Evolutionary conservation across 371 early-diverging fungal species (phyloP).

Genomic region (Mucor lusitanicus): DNA sequence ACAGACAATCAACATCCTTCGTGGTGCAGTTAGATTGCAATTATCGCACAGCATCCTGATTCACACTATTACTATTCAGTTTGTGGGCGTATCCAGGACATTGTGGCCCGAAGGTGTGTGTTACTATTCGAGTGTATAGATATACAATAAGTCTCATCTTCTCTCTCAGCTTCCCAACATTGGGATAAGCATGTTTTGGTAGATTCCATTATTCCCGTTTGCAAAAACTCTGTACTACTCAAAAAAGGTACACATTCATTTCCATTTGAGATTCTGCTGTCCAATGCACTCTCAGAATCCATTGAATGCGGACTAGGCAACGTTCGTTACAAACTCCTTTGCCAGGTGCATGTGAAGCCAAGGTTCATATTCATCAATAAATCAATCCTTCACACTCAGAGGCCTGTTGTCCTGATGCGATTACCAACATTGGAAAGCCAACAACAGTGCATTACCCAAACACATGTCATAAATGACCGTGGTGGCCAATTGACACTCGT

Average conservation of each 20-base stretch:
- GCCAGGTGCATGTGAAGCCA: slow-evolving; percentile 35
- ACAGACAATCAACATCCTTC: slow-evolving; percentile 35
- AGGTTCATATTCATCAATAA: slow-evolving; percentile 17
- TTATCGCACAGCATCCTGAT: slow-evolving; percentile 24
- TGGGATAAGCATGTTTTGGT: slow-evolving; percentile 45
- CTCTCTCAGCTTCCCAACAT: slow-evolving; percentile 26
- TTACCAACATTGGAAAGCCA: slow-evolving; percentile 23
- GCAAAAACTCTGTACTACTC: slow-evolving; percentile 24
- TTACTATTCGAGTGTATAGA: not conserved
- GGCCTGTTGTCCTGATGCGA: slow-evolving; percentile 29
- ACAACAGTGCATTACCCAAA: slow-evolving; percentile 38
- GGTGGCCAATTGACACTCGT: slow-evolving; percentile 25
- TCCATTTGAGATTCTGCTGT: slow-evolving; percentile 44
- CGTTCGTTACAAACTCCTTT: slow-evolving; percentile 39
- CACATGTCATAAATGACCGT: slow-evolving; percentile 20
- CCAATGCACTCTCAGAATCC: slow-evolving; percentile 46
- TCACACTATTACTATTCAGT: slow-evolving; percentile 35
- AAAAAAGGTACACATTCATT: slow-evolving; percentile 38
- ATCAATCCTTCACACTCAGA: slow-evolving; percentile 14
- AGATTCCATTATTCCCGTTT: slow-evolving; percentile 37
- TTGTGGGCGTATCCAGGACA: slow-evolving; percentile 44
- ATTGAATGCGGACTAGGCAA: slow-evolving; percentile 45
- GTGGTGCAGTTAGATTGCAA: slow-evolving; percentile 35
- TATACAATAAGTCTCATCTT: not conserved
- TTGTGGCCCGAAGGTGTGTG: slow-evolving; percentile 46